Conservation (phyloP, 345 rosid genomes). For the Noccaea bulbosa region DNA sequence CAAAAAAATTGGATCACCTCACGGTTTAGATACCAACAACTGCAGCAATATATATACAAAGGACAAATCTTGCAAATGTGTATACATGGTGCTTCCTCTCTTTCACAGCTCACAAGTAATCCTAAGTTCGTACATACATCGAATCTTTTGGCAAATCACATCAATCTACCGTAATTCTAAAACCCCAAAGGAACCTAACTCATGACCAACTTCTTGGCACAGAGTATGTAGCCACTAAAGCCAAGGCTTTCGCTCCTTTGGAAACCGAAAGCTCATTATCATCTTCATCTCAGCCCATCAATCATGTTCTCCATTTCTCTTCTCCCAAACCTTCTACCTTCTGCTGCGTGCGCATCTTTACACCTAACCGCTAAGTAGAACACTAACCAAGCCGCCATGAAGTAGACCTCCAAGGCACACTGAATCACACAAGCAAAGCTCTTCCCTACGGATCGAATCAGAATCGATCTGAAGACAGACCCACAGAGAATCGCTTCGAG, state of each 20-base stretch:
- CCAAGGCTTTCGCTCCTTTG: slow-evolving; percentile 39
- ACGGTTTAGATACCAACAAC: slow-evolving; percentile 44
- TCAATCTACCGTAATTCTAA: slow-evolving; percentile 36
- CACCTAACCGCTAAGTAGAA: slow-evolving; percentile 76
- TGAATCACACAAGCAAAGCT: slow-evolving; percentile 64
- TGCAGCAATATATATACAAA: slow-evolving; percentile 62
- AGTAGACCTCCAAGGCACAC: slow-evolving; percentile 77
- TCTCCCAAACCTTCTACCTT: slow-evolving; percentile 78
- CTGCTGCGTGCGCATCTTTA: slow-evolving; percentile 66
- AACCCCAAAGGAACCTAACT: slow-evolving; percentile 44
- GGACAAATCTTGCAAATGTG: slow-evolving; percentile 40
- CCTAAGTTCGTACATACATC: slow-evolving; percentile 37
- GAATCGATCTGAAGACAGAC: slow-evolving; percentile 62
- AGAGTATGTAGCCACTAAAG: slow-evolving; percentile 38
- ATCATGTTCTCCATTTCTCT: slow-evolving; percentile 82
- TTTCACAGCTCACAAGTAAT: slow-evolving; percentile 36
- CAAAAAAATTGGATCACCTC: slow-evolving; percentile 16
- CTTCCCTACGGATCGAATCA: slow-evolving; percentile 59
- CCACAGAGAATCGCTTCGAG: slow-evolving; percentile 85
- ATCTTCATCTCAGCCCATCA: slow-evolving; percentile 67
- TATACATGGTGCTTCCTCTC: slow-evolving; percentile 36
- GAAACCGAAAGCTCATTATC: slow-evolving; percentile 17
- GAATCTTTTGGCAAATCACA: slow-evolving; percentile 32
- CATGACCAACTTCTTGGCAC: slow-evolving; percentile 38
- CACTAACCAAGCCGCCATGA: slow-evolving; percentile 88